Conservation (phyloP, 495 filamentous ascomycete species). For the Hypoxylon lienhwacheense region DNA sequence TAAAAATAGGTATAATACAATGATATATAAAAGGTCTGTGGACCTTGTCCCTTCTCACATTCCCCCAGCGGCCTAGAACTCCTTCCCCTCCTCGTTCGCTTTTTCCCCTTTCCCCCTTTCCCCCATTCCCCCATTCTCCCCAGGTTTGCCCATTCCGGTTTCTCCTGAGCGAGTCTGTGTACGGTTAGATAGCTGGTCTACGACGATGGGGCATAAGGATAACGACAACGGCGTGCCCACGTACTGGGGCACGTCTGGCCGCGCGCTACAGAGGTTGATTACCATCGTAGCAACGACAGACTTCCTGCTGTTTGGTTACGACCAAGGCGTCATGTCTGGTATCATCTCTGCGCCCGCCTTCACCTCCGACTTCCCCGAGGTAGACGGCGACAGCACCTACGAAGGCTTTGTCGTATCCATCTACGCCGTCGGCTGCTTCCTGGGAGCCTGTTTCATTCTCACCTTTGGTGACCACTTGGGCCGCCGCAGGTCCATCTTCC, state of each 20-base stretch:
- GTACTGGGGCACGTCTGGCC: conserved; percentile 29
- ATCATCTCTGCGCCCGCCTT: conserved; percentile 47
- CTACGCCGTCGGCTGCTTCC: conserved; percentile 66
- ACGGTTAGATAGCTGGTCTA: conserved; percentile 3
- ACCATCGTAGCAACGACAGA: conserved; percentile 58
- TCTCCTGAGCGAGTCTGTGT: conserved; percentile 9
- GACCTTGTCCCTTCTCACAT: conserved; percentile 10
- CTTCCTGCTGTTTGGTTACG: conserved; percentile 48
- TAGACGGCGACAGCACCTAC: conserved; percentile 49
- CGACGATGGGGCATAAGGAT: conserved; percentile 28
- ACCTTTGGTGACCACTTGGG: conserved; percentile 70
- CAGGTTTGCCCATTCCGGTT: conserved; percentile 1
- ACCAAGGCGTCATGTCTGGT: conserved; percentile 54
- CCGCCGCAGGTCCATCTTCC: conserved; percentile 67
- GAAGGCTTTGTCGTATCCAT: conserved; percentile 77
- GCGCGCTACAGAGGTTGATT: conserved; percentile 16
- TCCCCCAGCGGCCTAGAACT: conserved; percentile 24
- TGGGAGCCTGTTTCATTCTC: conserved; percentile 65
- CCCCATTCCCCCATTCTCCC: conserved; percentile 1
- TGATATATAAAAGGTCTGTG: conserved; percentile 26
- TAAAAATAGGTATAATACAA: too few relatives aligned
- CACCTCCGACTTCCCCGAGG: conserved; percentile 43
- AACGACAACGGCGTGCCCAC: conserved; percentile 29
- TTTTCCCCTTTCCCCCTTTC: neutral
- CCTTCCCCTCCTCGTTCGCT: conserved; percentile 18